Percentiles rank a stretch among this genome's conserved stretches.
Conservation (phyloP, 2,329 filamentous ascomycete genomes). For the Beauveria varroae region DNA sequence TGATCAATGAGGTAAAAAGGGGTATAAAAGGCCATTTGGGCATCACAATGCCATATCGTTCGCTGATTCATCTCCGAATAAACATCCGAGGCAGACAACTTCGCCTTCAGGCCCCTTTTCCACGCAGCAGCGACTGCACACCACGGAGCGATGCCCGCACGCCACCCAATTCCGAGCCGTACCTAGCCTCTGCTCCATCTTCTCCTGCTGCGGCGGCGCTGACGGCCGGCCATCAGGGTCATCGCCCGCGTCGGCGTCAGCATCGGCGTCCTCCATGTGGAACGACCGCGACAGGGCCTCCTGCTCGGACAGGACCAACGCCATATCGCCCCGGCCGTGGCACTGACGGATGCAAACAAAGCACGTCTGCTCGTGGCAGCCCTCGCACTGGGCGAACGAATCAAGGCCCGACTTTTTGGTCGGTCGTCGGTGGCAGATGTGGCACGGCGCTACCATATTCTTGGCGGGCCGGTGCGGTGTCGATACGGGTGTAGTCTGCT, state of each 20-base stretch:
- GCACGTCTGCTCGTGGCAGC: slow-evolving; percentile 55
- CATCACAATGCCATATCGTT: neutral
- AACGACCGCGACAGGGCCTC: slow-evolving; percentile 37
- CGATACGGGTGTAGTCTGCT: neutral
- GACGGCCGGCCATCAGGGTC: neutral
- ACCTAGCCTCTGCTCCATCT: slow-evolving; percentile 11
- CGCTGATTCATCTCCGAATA: slow-evolving; percentile 35
- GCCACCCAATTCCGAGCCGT: slow-evolving; percentile 28
- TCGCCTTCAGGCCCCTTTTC: slow-evolving; percentile 58
- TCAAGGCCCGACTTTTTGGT: slow-evolving; percentile 59
- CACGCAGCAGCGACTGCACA: slow-evolving; percentile 63
- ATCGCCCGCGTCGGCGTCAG: slow-evolving; percentile 9
- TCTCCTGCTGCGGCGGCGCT: neutral
- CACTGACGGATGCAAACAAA: slow-evolving; percentile 63
- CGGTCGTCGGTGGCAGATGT: slow-evolving; percentile 60
- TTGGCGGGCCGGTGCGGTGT: neutral
- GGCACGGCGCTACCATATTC: slow-evolving; percentile 45
- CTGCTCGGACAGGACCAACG: slow-evolving; percentile 22
- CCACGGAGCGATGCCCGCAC: slow-evolving; percentile 41
- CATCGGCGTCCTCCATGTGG: slow-evolving; percentile 39
- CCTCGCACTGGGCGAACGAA: slow-evolving; percentile 56
- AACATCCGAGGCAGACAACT: slow-evolving; percentile 58
- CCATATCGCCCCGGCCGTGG: slow-evolving; percentile 35
- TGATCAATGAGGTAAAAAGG: neutral
- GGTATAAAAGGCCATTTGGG: neutral